Evolutionary conservation across 2,329 filamentous ascomycete genomes (phyloP).

Genomic region (Didymellaceae sp.): DNA sequence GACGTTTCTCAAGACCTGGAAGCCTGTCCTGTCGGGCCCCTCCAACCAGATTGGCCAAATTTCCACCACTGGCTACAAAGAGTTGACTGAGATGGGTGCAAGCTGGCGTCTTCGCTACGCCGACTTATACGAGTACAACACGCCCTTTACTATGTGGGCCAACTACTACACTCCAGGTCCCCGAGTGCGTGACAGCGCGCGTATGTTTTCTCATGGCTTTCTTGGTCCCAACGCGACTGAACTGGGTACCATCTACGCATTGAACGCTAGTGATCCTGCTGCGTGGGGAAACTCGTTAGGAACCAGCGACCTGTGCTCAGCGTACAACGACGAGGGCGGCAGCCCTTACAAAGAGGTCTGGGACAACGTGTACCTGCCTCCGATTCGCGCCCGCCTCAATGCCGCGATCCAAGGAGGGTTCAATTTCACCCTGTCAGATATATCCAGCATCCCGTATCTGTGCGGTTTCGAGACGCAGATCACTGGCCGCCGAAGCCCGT

Average conservation of each 20-base stretch:
- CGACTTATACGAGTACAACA: constrained; percentile 57
- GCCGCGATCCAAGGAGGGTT: constrained; percentile 61
- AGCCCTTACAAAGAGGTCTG: constrained; percentile 56
- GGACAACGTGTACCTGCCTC: constrained; percentile 61
- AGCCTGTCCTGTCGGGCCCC: constrained; percentile 63
- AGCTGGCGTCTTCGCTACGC: constrained; percentile 54
- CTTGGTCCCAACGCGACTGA: constrained; percentile 62
- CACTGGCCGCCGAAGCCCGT: constrained; percentile 64
- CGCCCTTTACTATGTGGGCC: constrained; percentile 66
- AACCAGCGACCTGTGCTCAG: constrained; percentile 68
- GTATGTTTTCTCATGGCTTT: constrained; percentile 67
- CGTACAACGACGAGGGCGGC: constrained; percentile 62
- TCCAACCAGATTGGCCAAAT: constrained; percentile 64
- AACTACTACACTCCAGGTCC: constrained; percentile 64
- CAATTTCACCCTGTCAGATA: constrained; percentile 60
- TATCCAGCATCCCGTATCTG: constrained; percentile 69
- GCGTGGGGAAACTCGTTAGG: constrained; percentile 68
- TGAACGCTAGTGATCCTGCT: constrained; percentile 62
- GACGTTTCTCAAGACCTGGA: constrained; percentile 65
- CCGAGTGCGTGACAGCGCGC: constrained; percentile 67
- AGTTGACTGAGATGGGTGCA: constrained; percentile 64
- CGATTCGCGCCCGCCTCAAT: constrained; percentile 62
- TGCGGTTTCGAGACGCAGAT: constrained; percentile 76
- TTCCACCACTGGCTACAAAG: constrained; percentile 68
- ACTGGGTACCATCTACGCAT: constrained; percentile 63